Conservation (phyloP, 257 asterid genomes). For the Solanum verrucosum region DNA sequence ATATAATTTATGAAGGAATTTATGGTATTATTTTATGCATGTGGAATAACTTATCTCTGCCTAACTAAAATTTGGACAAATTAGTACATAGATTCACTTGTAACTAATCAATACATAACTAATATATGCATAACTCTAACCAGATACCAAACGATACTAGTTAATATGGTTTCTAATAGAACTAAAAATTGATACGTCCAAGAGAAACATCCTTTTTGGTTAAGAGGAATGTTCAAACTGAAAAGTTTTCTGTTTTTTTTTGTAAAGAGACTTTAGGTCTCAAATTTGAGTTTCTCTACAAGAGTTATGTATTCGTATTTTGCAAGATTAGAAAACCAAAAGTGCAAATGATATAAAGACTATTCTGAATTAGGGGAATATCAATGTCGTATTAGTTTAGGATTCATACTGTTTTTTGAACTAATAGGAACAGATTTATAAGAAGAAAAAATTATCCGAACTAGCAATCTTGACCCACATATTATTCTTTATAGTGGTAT, state of each 20-base stretch:
- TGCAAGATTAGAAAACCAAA: not conserved
- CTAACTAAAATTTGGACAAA: no score
- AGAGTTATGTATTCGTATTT: not conserved
- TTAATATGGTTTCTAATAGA: no score
- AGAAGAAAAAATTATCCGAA: not conserved
- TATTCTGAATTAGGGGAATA: not conserved
- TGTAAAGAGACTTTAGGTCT: not conserved
- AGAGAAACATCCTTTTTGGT: not conserved
- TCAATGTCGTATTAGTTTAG: not conserved
- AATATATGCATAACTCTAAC: not conserved
- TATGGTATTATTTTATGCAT: not conserved
- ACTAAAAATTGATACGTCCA: not conserved
- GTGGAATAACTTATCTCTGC: not conserved
- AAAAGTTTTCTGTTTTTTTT: not conserved
- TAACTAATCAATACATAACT: not conserved
- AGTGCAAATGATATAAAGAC: not conserved
- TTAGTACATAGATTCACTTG: not conserved
- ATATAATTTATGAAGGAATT: no score
- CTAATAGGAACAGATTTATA: not conserved
- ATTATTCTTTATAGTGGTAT: not conserved
- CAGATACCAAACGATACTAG: not conserved
- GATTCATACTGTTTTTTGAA: not conserved
- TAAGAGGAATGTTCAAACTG: not conserved
- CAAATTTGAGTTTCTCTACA: not conserved
- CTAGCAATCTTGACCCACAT: not conserved